Percentiles rank a stretch among this genome's conserved stretches.
Evolutionary conservation across 1,284 basidiomycete genomes (phyloP).

Genomic region (Heterobasidion irregulare): DNA sequence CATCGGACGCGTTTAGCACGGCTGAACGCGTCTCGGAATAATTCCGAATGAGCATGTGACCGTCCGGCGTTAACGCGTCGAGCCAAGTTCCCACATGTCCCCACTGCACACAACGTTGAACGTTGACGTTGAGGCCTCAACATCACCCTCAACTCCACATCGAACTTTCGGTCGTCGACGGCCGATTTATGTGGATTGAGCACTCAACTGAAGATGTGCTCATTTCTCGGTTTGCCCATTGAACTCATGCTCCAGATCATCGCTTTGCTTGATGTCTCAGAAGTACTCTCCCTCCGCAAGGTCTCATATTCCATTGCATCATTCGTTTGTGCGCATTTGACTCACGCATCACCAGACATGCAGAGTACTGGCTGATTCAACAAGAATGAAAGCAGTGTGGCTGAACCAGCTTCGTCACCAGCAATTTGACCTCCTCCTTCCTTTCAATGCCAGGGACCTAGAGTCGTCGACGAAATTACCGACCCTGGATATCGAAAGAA

Average conservation of each 20-base stretch:
- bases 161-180: background rate
- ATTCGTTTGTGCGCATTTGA: background rate
- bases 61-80: background rate
- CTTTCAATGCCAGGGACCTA: background rate
- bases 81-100: background rate
- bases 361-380: background rate
- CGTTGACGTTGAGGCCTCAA: background rate
- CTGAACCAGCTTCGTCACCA: constrained; percentile 5
- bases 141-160: background rate
- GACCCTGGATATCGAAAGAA: background rate
- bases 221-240: background rate
- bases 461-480: background rate
- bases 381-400: constrained; percentile 4
- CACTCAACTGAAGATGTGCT: background rate
- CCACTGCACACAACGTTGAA: background rate
- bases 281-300: constrained; percentile 1
- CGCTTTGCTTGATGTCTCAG: constrained; percentile 1
- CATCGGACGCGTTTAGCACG: too few species aligned
- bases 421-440: constrained; percentile 6
- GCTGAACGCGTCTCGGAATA: too few species aligned
- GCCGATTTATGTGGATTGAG: background rate
- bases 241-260: constrained; percentile 1
- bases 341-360: background rate
- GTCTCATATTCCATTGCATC: background rate
- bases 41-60: background rate